Conservation (phyloP, 176 grass and related monocot species). For the Musa troglodytarum region DNA sequence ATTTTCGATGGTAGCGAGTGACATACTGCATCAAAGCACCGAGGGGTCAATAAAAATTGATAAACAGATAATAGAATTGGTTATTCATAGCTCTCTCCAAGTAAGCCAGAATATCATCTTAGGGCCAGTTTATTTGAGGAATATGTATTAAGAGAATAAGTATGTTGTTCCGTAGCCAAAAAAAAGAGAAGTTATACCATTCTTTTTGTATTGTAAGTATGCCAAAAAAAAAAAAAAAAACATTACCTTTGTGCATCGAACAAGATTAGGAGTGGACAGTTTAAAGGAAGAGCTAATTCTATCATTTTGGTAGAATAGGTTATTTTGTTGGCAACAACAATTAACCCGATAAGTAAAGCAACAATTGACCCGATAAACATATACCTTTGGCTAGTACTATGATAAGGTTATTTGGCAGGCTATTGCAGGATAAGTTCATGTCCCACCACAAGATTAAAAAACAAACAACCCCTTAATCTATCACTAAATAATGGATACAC, state of each 20-base stretch:
- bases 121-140: no score
- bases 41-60: background rate
- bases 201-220: no score
- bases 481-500: background rate
- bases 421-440: background rate
- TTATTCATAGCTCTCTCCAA: no score
- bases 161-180: no score
- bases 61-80: no score
- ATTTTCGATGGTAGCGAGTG: constrained; percentile 77
- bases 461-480: background rate
- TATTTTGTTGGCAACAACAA: background rate
- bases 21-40: constrained; percentile 50
- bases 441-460: background rate
- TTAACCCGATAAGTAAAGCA: background rate
- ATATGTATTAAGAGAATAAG: no score
- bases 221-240: no score
- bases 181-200: no score
- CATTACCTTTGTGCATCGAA: no score
- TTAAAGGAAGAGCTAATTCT: background rate
- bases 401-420: background rate
- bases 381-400: no score
- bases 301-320: background rate
- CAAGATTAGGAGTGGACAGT: background rate
- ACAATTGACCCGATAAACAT: no score
- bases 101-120: no score